Base-by-base conservation (phyloP, 1,284 basidiomycete species). In the Tilletia setariae region DNA sequence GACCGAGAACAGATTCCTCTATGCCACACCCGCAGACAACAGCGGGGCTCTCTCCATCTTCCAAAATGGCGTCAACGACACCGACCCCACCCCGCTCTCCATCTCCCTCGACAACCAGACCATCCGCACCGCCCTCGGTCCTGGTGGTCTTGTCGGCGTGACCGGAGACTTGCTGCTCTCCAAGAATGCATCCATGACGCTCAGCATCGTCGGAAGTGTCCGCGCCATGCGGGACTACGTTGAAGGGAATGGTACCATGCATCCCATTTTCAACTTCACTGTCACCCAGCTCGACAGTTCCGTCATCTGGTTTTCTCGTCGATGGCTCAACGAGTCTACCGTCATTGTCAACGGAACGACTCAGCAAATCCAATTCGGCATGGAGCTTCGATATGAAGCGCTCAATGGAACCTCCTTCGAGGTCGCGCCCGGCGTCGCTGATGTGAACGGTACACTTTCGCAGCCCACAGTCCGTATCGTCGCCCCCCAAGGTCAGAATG, bases 251-350 rank as follows among this genome's bases (percentile, higher is more conserved):
- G 72, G 70, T 42, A 56, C 74, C 30, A 72, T 79, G 63, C 75
- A 85, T 76, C 70, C 78, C 61, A 82, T 85, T 66, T 85, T 86
- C 83, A 85, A 85, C 79, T 85, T 85, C 75, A 85, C 85, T 13
- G 75, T 86, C 35, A 82, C 82, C 8, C 70, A 75, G 11, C 80
- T 79, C 67, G 83, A 80, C 70, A 69, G 74, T 51, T 75, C 78
- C 2, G 78, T 72, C 11, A 73, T 85, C 40, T 79, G 80, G 61
- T 79, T 86, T 3, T 80, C 83, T 67, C 82, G 84, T 19, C 75
- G 79, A 23, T 86, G 84, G 84, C 82, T 86, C 68, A 73, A 73
- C 68, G 70, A 71, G 44, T 66, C 70, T 44, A 71, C 68, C 1
- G 67, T 71, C 40, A 68, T 68, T n/a, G 66, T 65, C 44, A 70